Evolutionary conservation across 306 rosid genomes (phyloP).

Genomic region (Ormosia semicastrata): DNA sequence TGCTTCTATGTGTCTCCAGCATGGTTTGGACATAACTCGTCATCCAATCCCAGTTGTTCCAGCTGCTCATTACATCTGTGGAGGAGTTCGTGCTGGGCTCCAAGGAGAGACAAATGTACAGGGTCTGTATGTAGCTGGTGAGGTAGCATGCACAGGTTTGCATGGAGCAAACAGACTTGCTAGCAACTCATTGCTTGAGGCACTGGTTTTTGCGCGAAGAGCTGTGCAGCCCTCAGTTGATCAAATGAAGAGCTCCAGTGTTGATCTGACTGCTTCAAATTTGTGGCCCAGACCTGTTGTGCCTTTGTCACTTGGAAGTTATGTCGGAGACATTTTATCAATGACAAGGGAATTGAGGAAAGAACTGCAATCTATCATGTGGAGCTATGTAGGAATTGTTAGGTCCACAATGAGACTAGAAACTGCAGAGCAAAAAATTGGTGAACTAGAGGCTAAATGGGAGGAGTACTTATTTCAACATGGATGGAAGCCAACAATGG

Average conservation of each 20-base stretch:
- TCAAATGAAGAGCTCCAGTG: conserved; percentile 59
- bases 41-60: conserved; percentile 90
- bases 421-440: conserved; percentile 67
- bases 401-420: conserved; percentile 76
- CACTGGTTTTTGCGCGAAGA: conserved; percentile 89
- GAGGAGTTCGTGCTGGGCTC: conserved; percentile 93
- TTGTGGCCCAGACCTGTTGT: conserved; percentile 65
- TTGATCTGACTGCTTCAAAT: conserved; percentile 50
- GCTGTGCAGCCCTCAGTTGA: conserved; percentile 86
- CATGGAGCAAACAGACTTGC: conserved; percentile 98
- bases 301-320: conserved; percentile 48
- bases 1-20: conserved; percentile 67
- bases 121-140: conserved; percentile 90
- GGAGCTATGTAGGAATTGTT: conserved; percentile 84
- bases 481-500: conserved; percentile 90
- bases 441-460: conserved; percentile 74
- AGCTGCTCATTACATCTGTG: conserved; percentile 98
- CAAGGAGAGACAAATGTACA: conserved; percentile 82
- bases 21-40: conserved; percentile 81
- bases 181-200: conserved; percentile 96
- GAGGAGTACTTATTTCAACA: conserved; percentile 64
- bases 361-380: conserved; percentile 72
- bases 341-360: conserved; percentile 62
- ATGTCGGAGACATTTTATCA: conserved; percentile 33
- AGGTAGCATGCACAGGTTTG: conserved; percentile 97